A percentile compares a stretch with the other conserved stretches of the same genome.
These are phyloP conservation scores for Chaetothyriales sp. DNA, from an alignment of 2,329 filamentous ascomycete species.

Conservation along the genomic window DNA sequence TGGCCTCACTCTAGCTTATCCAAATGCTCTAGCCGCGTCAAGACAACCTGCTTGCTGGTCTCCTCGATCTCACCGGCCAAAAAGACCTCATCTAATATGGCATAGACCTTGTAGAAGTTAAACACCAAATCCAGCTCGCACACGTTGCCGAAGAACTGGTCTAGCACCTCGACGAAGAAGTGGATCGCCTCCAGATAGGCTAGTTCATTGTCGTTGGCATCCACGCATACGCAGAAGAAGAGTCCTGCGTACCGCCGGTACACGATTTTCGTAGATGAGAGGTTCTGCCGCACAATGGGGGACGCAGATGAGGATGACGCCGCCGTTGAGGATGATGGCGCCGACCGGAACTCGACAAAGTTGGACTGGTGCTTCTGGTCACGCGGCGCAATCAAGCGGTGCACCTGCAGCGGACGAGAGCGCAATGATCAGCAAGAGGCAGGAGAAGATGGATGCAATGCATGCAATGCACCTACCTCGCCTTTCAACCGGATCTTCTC, in stretches of 20 bases:
- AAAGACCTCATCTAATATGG: conserved; percentile 96
- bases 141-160: conserved; percentile 97
- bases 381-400: conserved; percentile 90
- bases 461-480: conserved; percentile 50
- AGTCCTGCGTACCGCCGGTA: conserved; percentile 95
- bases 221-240: conserved; percentile 98
- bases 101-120: conserved; percentile 76
- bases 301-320: conserved; percentile 36
- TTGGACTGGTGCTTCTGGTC: conserved; percentile 99
- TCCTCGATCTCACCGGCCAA: conserved; percentile 96
- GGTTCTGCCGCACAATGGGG: conserved; percentile 17
- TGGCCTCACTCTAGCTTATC: conserved; percentile 72
- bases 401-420: conserved; percentile 46
- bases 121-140: conserved; percentile 87
- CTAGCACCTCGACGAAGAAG: conserved; percentile 97
- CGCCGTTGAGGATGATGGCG: conserved; percentile 6
- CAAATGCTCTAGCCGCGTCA: conserved; percentile 85
- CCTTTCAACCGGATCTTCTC: conserved; percentile 98
- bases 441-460: neutral
- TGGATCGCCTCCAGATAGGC: conserved; percentile 95
- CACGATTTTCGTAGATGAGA: conserved; percentile 66
- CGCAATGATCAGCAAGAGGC: neutral
- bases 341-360: conserved; percentile 68
- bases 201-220: conserved; percentile 97
- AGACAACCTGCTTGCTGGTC: conserved; percentile 93